Evolutionary conservation across 2,329 filamentous ascomycete genomes (phyloP).

Genomic region (Colletotrichum magnum): DNA sequence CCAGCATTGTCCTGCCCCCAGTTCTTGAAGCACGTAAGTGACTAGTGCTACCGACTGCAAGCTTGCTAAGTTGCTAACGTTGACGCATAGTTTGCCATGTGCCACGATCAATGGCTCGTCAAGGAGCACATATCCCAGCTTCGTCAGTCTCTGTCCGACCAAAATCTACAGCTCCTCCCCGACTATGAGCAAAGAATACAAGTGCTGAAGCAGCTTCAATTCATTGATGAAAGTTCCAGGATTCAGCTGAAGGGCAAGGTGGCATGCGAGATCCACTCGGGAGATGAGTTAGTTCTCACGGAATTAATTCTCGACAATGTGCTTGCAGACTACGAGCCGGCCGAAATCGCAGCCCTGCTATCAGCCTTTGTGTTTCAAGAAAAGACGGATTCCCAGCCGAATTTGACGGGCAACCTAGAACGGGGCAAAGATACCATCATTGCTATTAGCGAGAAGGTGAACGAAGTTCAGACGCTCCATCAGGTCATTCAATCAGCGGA

Average conservation of each 20-base stretch:
- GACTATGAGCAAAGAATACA: conserved; percentile 97
- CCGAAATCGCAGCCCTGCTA: conserved; percentile 94
- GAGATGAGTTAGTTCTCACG: conserved; percentile 95
- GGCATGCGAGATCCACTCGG: conserved; percentile 97
- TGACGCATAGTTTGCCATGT: conserved; percentile 86
- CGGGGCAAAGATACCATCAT: conserved; percentile 88
- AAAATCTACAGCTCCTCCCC: conserved; percentile 94
- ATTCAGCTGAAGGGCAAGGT: conserved; percentile 99
- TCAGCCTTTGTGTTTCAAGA: conserved; percentile 98
- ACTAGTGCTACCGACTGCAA: conserved; percentile 3
- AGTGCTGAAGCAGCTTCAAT: conserved; percentile 91
- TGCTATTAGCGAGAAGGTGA: conserved; percentile 92
- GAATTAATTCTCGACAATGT: conserved; percentile 98
- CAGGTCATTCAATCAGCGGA: conserved; percentile 94
- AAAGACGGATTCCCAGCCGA: conserved; percentile 87
- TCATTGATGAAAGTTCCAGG: conserved; percentile 88
- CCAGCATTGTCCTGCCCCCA: conserved; percentile 79
- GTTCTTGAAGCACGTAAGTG: conserved; percentile 90
- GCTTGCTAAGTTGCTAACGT: conserved; percentile 33
- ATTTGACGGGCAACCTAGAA: conserved; percentile 85
- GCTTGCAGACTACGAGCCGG: conserved; percentile 92
- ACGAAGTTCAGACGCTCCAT: conserved; percentile 87
- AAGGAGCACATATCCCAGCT: conserved; percentile 92
- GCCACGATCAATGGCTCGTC: conserved; percentile 96
- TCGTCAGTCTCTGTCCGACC: conserved; percentile 91